Base-by-base conservation (phyloP, 331 rosid genomes). In the Quercus lobata region DNA sequence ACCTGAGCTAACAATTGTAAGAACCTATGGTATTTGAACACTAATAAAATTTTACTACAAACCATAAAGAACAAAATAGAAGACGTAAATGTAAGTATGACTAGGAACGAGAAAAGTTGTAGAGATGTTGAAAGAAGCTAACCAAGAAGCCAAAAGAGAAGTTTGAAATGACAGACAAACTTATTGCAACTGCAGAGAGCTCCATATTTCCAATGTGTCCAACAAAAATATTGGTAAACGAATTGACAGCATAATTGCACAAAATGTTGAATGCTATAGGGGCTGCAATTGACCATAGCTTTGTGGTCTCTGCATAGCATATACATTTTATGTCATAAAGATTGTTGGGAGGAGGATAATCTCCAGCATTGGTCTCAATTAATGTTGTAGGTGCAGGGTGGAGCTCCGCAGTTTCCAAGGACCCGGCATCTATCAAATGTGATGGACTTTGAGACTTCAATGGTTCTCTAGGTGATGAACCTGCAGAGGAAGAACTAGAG, bases 91-190 rank as follows among this genome's bases (percentile, higher is more conserved):
- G 9, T 7, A 32, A 16, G 19, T 37, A 76, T 18, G 7, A 16
- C 4, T 4, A 7, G 58, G 25, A 18, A 19, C 1, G 1, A 56
- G 5, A 57, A 22, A 5, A 37, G 49, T 18, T 21, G 5, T 22
- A 11, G 35, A 69, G 16, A 71, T 46, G n/a, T 44, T 71, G 21
- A 25, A 52, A 70, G 60, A 76, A 82, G 69, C 87, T 76, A 76
- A 92, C 97, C 98, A 94, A 84, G 88, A 94, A 94, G 68, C 97
- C 98, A 52, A 94, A 94, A 17, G 98, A 87, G 86, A 94, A 91
- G 79, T 90, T 94, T 61, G 94, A 81, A 75, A 94, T 35, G 61
- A 94, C 97, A 25, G 96, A 92, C 8, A 94, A 87, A 68, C 97
- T 88, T 58, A 94, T 87, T 17, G 97, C 90, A 56, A 91, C 87